Base-by-base conservation (phyloP, 2,329 filamentous ascomycete genomes). In the Penicillium sp. region DNA sequence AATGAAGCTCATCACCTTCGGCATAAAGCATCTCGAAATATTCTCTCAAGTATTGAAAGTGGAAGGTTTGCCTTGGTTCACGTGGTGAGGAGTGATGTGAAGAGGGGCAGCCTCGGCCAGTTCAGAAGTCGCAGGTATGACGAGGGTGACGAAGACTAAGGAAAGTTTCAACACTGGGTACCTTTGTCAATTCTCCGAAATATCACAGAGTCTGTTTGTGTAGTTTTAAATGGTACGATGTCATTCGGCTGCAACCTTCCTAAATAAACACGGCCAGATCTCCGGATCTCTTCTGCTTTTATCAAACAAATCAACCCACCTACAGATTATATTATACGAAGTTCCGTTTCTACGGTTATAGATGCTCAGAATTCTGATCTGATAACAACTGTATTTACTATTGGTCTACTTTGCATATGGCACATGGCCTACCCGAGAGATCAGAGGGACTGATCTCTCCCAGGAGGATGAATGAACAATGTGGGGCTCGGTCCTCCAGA, bases 1-100 rank as follows among this genome's bases (percentile, higher is more conserved):
- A 76, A 48, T 74, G 47, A 13, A 76, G 68, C 37, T 68, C 69
- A 51, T 72, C 60, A 11, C 68, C 65, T 48, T 75, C 69, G 68
- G 68, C 59, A 44, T 66, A 72, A 19, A 74, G 64, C 72, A 74
- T 74, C 3, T 50, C 37, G 37, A 21, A 22, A 41, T 22, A 7
- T 16, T 39, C 3, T 19, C 35, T 19, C 9, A 11, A 11, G 5
- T 39, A 14, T 14, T 41, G 11, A 22, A 22, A 11, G 10, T 13
- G 39, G 19, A 41, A 41, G 39, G 11, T 21, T 5, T 13, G 14
- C 19, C 19, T 41, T 41, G 35, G 4, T 41, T 41, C 19, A 22
- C 11, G 39, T 21, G 10, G 39, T 21, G n/a, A 41, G 39, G 39
- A 41, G n/a, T 11, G 39, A 41, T 39, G 35, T 39, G 35, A 39